Evolutionary conservation across 192 early-diverging fungal genomes (phyloP).

Genomic region (Pilaira anomala): DNA sequence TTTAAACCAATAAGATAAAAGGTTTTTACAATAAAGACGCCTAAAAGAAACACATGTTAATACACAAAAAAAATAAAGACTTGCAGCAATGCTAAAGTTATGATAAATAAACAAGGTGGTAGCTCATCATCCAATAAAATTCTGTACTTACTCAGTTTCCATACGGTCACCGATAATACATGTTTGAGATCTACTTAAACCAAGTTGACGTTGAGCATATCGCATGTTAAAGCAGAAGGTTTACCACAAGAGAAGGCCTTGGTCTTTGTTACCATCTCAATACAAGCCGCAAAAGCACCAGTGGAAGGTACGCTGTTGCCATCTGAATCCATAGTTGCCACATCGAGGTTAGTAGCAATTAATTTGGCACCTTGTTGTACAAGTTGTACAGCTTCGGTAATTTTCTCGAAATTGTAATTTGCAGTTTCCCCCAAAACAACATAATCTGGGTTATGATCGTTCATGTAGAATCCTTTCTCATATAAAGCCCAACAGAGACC

Average conservation of each 20-base stretch:
- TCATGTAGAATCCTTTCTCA: conserved; percentile 57
- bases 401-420: conserved; percentile 48
- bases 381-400: conserved; percentile 52
- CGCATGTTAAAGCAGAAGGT: conserved; percentile 52
- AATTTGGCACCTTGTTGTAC: conserved; percentile 53
- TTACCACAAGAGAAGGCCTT: conserved; percentile 61
- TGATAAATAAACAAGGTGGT: background rate
- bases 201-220: conserved; percentile 52
- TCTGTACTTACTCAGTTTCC: conserved; percentile 48
- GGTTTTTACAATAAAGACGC: conserved; percentile 13
- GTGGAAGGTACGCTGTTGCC: conserved; percentile 47
- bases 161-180: conserved; percentile 66
- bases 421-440: conserved; percentile 57
- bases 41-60: background rate
- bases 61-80: background rate
- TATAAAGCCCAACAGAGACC: conserved; percentile 56
- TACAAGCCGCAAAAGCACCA: conserved; percentile 53
- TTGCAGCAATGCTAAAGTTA: conserved; percentile 44
- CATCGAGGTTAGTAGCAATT: conserved; percentile 60
- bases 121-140: background rate
- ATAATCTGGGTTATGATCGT: conserved; percentile 55
- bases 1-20: too few relatives aligned
- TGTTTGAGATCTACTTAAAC: conserved; percentile 48
- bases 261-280: conserved; percentile 56
- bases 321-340: conserved; percentile 46